phyloP scores from a whole-genome alignment of 805 yeast species.

The Jamesozyma lodderae region DNA sequence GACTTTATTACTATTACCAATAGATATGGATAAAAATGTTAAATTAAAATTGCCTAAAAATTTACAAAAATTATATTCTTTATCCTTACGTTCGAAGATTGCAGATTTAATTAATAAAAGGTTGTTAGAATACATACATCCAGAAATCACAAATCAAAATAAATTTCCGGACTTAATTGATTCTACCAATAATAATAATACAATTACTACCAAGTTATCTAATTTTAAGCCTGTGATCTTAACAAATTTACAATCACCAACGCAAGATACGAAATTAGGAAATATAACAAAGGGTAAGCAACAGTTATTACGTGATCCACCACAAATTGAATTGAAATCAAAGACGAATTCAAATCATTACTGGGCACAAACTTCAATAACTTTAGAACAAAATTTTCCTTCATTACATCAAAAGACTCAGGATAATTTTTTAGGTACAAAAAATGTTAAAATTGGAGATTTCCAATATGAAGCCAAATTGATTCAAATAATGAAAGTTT shows the following conservation, averaged over 20 bases:
- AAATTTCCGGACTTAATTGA: conserved; percentile 12
- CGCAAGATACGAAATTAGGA: neutral
- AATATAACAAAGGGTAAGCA: neutral
- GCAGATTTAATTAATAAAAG: conserved; percentile 61
- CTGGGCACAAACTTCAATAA: neutral
- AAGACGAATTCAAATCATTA: neutral
- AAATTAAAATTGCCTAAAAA: conserved; percentile 40
- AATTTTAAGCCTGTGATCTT: neutral
- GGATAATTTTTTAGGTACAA: neutral
- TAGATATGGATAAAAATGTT: conserved; percentile 9
- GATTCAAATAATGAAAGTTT: conserved; percentile 47
- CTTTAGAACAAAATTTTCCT: neutral
- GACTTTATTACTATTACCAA: conserved; percentile 59
- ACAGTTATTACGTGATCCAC: neutral
- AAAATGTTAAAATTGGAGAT: conserved; percentile 5
- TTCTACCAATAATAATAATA: neutral
- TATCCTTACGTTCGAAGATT: conserved; percentile 53
- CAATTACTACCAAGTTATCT: neutral
- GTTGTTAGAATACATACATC: conserved; percentile 20
- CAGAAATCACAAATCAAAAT: conserved; percentile 12
- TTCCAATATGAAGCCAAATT: conserved; percentile 31
- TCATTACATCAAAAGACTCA: neutral
- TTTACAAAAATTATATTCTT: conserved; percentile 46
- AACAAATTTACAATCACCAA: neutral
- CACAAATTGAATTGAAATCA: conserved; percentile 1